A percentile compares a stretch with the other conserved stretches of the same genome.
These are phyloP conservation scores for Rhododendron mucronatum DNA, from an alignment of 148 eudicot species.

Conservation along the genomic window DNA sequence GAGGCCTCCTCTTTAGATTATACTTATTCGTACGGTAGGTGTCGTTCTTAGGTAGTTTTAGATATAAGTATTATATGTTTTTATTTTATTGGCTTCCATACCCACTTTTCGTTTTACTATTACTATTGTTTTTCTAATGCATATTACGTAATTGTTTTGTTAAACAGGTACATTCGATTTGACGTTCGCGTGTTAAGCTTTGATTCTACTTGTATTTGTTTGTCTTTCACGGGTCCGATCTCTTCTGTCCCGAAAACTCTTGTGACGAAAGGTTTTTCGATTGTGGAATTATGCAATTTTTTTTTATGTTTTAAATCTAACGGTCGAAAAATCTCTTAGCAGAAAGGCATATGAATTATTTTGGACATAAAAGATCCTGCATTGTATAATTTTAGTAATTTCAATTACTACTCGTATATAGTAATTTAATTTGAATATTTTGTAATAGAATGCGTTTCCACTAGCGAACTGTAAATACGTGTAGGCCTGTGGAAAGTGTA, in stretches of 20 bases:
- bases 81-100: not conserved
- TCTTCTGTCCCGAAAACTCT: too few relatives aligned
- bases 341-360: too few relatives aligned
- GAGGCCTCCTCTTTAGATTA: not conserved
- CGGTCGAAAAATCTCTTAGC: too few relatives aligned
- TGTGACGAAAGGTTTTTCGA: too few relatives aligned
- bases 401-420: too few relatives aligned
- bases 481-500: not conserved
- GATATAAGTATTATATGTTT: not conserved
- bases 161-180: not conserved
- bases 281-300: too few relatives aligned
- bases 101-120: not conserved
- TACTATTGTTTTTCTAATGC: not conserved
- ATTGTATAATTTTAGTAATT: too few relatives aligned
- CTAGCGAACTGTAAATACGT: not conserved
- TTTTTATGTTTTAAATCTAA: too few relatives aligned
- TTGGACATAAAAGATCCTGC: too few relatives aligned
- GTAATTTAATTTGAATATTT: not conserved
- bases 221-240: too few relatives aligned
- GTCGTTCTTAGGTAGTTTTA: not conserved
- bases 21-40: not conserved
- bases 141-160: not conserved
- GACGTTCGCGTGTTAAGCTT: not conserved
- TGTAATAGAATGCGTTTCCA: not conserved
- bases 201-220: not conserved